Evolutionary conservation across 1,139 yeast genomes (phyloP).

Genomic region (Hyphopichia pseudoburtonii): DNA sequence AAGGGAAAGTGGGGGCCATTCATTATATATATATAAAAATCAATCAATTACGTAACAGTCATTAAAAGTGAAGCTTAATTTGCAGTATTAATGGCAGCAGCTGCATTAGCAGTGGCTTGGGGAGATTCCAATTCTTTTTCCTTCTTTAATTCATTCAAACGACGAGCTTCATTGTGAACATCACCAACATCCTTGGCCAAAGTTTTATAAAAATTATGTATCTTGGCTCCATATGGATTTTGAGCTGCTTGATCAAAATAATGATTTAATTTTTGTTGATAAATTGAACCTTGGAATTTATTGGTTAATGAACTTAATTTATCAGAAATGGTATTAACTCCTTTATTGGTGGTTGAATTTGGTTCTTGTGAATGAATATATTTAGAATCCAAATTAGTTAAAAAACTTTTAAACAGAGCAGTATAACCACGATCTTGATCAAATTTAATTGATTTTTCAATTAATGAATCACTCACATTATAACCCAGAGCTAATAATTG

Average conservation of each 20-base stretch:
- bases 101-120: constrained; percentile 10
- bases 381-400: constrained; percentile 55
- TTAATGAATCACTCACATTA: constrained; percentile 59
- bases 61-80: constrained; percentile 4
- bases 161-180: constrained; percentile 71
- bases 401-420: constrained; percentile 53
- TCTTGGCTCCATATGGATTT: constrained; percentile 37
- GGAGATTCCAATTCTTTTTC: constrained; percentile 15
- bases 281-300: constrained; percentile 6
- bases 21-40: too few species aligned
- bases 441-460: constrained; percentile 58
- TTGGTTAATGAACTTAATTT: constrained; percentile 36
- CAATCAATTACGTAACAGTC: too few species aligned
- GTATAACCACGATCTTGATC: constrained; percentile 69
- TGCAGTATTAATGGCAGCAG: constrained; percentile 12
- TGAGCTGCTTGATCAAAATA: constrained; percentile 38
- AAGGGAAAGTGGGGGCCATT: background rate
- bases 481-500: constrained; percentile 76
- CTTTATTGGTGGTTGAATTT: constrained; percentile 20
- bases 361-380: constrained; percentile 59
- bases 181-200: constrained; percentile 58
- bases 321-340: constrained; percentile 23
- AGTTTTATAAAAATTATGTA: constrained; percentile 47
- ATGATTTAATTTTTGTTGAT: constrained; percentile 25
- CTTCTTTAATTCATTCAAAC: constrained; percentile 63